Evolutionary conservation across 257 asterid genomes (phyloP), one percentile per base, ranked within the genome.

Genomic region (Solanum corneliomulleri): DNA sequence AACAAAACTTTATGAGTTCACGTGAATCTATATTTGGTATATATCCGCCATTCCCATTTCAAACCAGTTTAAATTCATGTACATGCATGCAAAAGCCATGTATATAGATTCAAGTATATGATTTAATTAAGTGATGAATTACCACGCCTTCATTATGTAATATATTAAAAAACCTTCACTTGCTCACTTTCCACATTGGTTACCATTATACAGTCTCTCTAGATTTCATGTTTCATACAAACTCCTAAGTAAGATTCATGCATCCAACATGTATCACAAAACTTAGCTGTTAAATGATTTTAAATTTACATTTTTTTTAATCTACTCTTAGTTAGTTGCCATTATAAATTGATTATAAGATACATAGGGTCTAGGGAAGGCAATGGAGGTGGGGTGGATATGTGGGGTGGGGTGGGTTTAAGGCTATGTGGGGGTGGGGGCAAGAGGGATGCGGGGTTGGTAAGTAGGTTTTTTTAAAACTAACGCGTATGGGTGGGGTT

Each of bases 141-240:
- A 35, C 80, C 29, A 20, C 1, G 80, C 5, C 7, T 42, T 72
- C 45, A 16, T 70, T 7, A 71, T 71, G 78, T 71, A 71, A 71
- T 72, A 35, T 72, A 18, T 35, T 72, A 35, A 72, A 72, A 72
- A 72, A 72, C 47, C 47, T 72, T 72, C 47, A 72, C 80, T 72
- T 72, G 47, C 27, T 20, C 47, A 72, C 80, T 72, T 72, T 72
- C 80, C 80, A 72, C 80, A 35, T 70, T 70, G 77, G 77, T 70
- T 70, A 31, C 44, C 77, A 70, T 31, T 70, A 70, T 70, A 12
- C 42, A 31, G 44, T 31, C 9, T 25, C 13, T 31, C 77, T 16
- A 15, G n/a, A 15, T 31, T 21, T 70, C 42, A 70, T 52, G 77
- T 70, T 31, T 70, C 12, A 39, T 70, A 16, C 44, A 25, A 66